Base-by-base conservation (phyloP, 2,329 filamentous ascomycete species). In the Fusarium albidum region DNA sequence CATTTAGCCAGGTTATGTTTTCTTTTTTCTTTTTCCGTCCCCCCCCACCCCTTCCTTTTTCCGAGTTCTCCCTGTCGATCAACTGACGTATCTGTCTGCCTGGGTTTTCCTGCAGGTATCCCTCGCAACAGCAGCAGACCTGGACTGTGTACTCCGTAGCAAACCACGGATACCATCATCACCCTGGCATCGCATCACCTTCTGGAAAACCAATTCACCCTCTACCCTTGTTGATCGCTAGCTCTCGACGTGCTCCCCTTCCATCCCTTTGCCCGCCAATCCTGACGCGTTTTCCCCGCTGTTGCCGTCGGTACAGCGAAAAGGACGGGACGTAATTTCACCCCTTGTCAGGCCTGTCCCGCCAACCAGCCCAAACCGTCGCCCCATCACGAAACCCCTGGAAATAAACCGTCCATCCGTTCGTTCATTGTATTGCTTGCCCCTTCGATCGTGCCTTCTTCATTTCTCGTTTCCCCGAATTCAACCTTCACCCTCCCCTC, bases 261-360 rank as follows among this genome's bases (percentile, higher is more conserved):
- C 32, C 10, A 29, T 32, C 21, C 37, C 37, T 6, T 34, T 15
- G 18, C 11, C 32, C 18, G 26, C 39, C 40, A 41, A 50, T 38
- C 32, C 47, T 47, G 43, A 49, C 56, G 28, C 52, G 48, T 47
- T 59, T 33, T 29, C 52, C 42, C 40, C 37, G n/a, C 45, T 17
- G 46, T 33, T 17, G 38, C 47, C 26, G 29, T 55, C 49, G 44
- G 52, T 49, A 54, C 40, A 49, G 34, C 43, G 46, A 53, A 49
- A 49, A 29, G 28, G 46, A 55, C 53, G 52, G 56, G 60, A 53
- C 65, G 66, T 64, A 69, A 69, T 69, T 68, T 69, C 64, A 54
- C 57, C 48, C n/a, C 56, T 59, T 55, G 48, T 50, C 52, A 38
- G 31, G 46, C 47, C 55, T 63, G 59, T 63, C 61, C 57, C 57